Evolutionary conservation across 202 grass and related monocot species (phyloP).

Genomic region (Hordeum pubiflorum): DNA sequence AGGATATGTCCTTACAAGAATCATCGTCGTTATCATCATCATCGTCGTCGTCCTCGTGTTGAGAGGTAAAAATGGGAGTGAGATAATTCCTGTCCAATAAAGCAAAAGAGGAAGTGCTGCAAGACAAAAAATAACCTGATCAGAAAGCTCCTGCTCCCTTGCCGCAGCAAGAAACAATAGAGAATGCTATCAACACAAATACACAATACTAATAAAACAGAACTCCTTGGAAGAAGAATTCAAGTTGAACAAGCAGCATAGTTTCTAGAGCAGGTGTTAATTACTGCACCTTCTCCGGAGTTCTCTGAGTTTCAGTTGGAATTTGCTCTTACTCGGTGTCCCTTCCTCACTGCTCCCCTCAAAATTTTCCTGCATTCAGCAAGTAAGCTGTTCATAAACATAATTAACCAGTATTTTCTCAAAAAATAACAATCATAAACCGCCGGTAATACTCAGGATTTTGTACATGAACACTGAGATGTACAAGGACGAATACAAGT

Average conservation of each 20-base stretch:
- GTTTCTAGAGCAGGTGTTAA: constrained; percentile 2
- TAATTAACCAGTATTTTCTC: not conserved
- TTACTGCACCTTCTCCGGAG: constrained; percentile 50
- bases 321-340: constrained; percentile 48
- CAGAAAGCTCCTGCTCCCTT: not conserved
- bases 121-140: constrained; percentile 6
- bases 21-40: constrained; percentile 1
- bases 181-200: not conserved
- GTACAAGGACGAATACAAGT: not conserved
- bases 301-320: constrained; percentile 69
- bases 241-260: not conserved
- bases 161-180: not conserved
- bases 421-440: not conserved
- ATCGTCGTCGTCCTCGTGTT: constrained; percentile 39
- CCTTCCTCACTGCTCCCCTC: constrained; percentile 52
- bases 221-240: not conserved
- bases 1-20: constrained; percentile 33
- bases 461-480: not conserved
- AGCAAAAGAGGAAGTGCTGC: constrained; percentile 71
- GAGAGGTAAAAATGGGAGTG: constrained; percentile 74
- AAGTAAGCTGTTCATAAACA: not conserved
- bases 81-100: constrained; percentile 69
- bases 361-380: constrained; percentile 33
- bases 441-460: not conserved
- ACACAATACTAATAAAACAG: not conserved